Base-by-base conservation (phyloP, 208 protist species). In the Novymonas esmeraldas region DNA sequence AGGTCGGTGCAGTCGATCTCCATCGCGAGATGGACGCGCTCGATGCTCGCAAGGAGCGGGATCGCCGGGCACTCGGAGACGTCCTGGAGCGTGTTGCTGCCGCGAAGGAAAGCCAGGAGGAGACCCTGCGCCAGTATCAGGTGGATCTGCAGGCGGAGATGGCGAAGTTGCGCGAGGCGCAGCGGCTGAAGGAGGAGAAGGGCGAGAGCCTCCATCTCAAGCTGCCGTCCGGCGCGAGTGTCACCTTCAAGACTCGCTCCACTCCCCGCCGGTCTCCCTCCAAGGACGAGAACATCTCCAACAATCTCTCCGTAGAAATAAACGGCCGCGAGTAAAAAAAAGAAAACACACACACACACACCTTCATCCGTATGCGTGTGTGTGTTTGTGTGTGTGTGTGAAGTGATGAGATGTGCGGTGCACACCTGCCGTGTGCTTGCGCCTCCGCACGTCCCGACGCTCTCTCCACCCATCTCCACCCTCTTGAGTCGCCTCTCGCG, bases 1-100 rank as follows among this genome's bases (percentile, higher is more conserved):
- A 54, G 20, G 54, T 36, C n/a, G 52, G 52, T 38, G 39, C 20
- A 49, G 14, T 42, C 36, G 68, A 81, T 55, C 49, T 72, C 1
- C 56, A 26, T 20, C 64, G 61, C 31, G 64, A 73, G 42, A 60
- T 70, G 31, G 48, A 70, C 45, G 31, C 49, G 49, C 46, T 81
- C 16, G 68, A 76, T 6, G 52, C 65, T 4, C 68, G 61, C 20
- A 70, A 52, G 33, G 55, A 50, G 64, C 31, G 36, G 14, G 63
- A 73, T 52, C 49, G 33, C 7, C 52, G 59, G 11, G 64, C 68
- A 18, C 64, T 81, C 39, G 55, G 28, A 0, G 29, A 22, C 3
- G 44, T 72, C 20, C 45, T 68, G 20, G 46, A 64, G 24, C 46
- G 46, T 39, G 59, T 46, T 10, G 63, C 48, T 0, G 56, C 33